These are phyloP conservation scores for Lactuca saligna DNA, from an alignment of 129 eudicot species.

Conservation along the genomic window DNA sequence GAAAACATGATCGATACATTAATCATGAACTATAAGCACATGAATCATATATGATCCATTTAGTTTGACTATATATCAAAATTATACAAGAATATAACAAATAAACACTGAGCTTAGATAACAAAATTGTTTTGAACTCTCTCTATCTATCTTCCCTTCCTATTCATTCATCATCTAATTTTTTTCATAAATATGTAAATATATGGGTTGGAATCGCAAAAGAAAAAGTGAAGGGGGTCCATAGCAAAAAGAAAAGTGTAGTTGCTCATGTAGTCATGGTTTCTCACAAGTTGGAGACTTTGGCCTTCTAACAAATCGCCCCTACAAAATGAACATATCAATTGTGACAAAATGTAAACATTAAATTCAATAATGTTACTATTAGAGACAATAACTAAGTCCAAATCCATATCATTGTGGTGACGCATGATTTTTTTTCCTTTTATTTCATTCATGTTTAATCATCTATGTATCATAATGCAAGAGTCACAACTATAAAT, in stretches of 20 bases:
- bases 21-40: no score
- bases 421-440: no score
- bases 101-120: background rate
- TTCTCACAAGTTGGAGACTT: slow-evolving; percentile 44
- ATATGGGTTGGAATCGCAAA: slow-evolving; percentile 1
- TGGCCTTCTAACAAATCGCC: slow-evolving; percentile 63
- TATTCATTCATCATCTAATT: slow-evolving; percentile 18
- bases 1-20: no score
- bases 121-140: slow-evolving; percentile 16
- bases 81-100: background rate
- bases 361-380: background rate
- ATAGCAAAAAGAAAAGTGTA: background rate
- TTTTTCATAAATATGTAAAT: background rate
- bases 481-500: no score
- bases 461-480: no score
- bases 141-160: slow-evolving; percentile 9
- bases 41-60: no score
- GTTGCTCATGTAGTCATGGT: slow-evolving; percentile 5
- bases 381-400: no score
- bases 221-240: slow-evolving; percentile 1
- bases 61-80: no score
- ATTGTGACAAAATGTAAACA: background rate
- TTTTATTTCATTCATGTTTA: no score
- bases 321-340: slow-evolving; percentile 38
- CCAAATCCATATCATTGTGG: background rate